Conservation (phyloP, 1,284 basidiomycete species). For the Somion occarium region DNA sequence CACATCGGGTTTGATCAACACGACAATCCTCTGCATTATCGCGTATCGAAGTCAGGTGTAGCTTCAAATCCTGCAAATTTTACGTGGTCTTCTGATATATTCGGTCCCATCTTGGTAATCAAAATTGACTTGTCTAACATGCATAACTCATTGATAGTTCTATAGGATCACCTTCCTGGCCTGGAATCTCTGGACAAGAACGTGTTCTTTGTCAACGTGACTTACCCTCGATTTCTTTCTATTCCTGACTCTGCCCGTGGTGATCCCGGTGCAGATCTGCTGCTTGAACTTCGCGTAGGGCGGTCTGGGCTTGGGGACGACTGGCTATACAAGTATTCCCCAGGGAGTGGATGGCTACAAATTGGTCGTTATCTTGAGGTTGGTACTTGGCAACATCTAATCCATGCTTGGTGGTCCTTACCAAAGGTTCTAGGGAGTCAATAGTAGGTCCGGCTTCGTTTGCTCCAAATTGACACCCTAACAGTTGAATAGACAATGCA, state of each 20-base stretch:
- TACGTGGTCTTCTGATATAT: conserved; percentile 25
- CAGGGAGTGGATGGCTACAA: conserved; percentile 28
- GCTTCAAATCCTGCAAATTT: conserved; percentile 26
- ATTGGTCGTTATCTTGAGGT: conserved; percentile 36
- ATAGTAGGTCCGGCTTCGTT: conserved; percentile 20
- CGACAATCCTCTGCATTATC: conserved; percentile 36
- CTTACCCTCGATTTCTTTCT: conserved; percentile 37
- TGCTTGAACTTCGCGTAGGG: conserved; percentile 37
- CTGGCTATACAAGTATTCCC: conserved; percentile 37
- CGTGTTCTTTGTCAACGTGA: conserved; percentile 33
- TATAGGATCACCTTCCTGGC: conserved; percentile 33
- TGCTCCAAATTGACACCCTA: background rate
- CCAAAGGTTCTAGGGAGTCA: conserved; percentile 25
- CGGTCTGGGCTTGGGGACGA: conserved; percentile 39
- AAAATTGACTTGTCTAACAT: background rate
- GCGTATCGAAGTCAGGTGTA: conserved; percentile 29
- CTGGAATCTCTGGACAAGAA: conserved; percentile 32
- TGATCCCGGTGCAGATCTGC: conserved; percentile 22
- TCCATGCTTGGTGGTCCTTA: too few relatives aligned
- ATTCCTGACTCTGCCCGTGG: conserved; percentile 17
- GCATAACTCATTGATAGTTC: background rate
- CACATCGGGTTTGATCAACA: conserved; percentile 41
- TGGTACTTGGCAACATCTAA: conserved; percentile 7
- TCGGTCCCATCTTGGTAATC: conserved; percentile 22
- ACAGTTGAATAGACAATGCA: conserved; percentile 30